These are phyloP conservation scores for Termitomyces sp. DNA, from an alignment of 768 basidiomycete genomes.

Conservation along the genomic window DNA sequence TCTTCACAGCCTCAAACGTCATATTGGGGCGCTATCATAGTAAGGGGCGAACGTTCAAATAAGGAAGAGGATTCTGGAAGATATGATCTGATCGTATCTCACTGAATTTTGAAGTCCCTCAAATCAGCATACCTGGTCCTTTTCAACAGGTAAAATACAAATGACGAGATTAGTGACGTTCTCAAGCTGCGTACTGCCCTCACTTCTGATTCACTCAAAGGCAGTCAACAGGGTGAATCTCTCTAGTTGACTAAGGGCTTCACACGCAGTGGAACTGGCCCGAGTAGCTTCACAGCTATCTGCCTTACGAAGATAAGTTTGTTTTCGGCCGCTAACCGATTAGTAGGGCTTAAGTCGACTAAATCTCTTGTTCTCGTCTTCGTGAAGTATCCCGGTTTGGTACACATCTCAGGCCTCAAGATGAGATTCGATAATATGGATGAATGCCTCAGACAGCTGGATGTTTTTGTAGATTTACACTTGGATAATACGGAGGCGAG, in stretches of 20 bases:
- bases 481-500: not conserved
- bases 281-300: not conserved
- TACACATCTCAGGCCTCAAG: too few species aligned
- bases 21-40: not conserved
- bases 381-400: not conserved
- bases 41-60: not conserved
- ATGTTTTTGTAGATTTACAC: not conserved
- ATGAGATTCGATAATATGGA: too few species aligned
- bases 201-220: not conserved
- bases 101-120: not conserved
- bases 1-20: not conserved
- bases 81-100: not conserved
- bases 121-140: not conserved
- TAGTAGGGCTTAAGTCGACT: not conserved
- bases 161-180: not conserved
- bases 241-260: not conserved
- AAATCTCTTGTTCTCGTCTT: not conserved
- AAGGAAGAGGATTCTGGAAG: not conserved
- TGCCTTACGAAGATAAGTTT: constrained; percentile 1
- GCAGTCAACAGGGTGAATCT: not conserved
- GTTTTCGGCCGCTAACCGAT: not conserved
- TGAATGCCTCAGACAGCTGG: too few species aligned
- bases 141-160: not conserved
- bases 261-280: not conserved
- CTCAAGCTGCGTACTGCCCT: not conserved